Evolutionary conservation across 257 asterid genomes (phyloP), one percentile per base, ranked within the genome.

Genomic region (Nicotiana otophora): DNA sequence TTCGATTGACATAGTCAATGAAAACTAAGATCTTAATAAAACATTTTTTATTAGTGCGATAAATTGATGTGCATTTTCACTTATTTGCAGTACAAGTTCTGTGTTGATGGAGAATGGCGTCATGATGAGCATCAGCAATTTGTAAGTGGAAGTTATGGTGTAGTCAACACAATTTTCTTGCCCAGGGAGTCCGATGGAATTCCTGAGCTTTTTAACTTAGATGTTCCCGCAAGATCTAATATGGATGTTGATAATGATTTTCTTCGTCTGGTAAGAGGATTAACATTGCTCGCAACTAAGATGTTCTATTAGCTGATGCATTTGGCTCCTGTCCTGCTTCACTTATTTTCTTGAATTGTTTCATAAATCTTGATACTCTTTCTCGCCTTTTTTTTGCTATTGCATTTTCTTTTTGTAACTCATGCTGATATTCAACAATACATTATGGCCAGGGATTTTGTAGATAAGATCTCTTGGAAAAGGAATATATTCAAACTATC

Each of bases 21-120:
- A 75, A 51, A 28, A 14, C 23, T 75, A 51, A 34, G 80, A 26
- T 26, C 28, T 75, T 51, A 15, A 7, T 51, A 7, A 26, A 48
- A 51, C 51, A 57, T 15, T 75, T 51, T 75, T 42, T 28, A 26
- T 26, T 28, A 51, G 42, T 28, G 63, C 80, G 2, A 26, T 15
- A 26, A 79, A 64, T 10, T 61, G 60, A 23, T 61, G 46, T 79
- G 61, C 34, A 1, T 65, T 80, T 64, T 78, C 81, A 36, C 81
- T 78, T 77, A 78, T 81, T 12, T 85, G 81, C 91, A 93, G 97
- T 93, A 88, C 92, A 93, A 91, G 85, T 93, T 91, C 85, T 87
- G 88, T 81, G 96, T 93, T 85, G 97, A 93, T 87, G 97, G 92
- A 67, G 96, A 91, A 88, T 93, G 97, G 97, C 86, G 90, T 78